These are phyloP conservation scores for Strigomonas culicis DNA, from an alignment of 208 protist species.

Conservation along the genomic window DNA sequence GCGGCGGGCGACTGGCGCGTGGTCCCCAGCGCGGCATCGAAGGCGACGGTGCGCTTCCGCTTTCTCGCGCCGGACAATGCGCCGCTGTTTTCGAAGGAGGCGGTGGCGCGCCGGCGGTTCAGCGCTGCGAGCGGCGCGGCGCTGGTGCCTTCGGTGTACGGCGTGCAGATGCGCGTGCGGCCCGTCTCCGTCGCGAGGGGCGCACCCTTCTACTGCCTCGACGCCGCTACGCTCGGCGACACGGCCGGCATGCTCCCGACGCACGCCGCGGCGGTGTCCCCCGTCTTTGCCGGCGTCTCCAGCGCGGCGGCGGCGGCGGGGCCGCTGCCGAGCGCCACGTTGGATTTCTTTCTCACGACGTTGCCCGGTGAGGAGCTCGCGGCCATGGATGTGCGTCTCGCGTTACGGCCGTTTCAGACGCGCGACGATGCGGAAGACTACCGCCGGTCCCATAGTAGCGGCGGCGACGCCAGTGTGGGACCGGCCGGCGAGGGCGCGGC, in stretches of 20 bases:
- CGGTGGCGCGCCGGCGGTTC: background rate
- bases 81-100: background rate
- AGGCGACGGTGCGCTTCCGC: conserved; percentile 8
- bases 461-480: no score
- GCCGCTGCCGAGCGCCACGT: background rate
- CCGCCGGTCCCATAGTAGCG: background rate
- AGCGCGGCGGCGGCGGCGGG: no score
- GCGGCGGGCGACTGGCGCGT: background rate
- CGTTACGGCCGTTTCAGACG: background rate
- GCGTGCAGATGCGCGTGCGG: conserved; percentile 1
- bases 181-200: background rate
- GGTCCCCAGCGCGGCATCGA: background rate
- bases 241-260: background rate
- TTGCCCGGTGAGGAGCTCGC: background rate
- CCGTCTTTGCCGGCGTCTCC: background rate
- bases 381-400: background rate
- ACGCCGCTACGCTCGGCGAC: background rate
- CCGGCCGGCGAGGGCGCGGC: background rate
- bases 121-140: background rate
- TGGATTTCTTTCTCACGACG: background rate
- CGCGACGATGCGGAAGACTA: conserved; percentile 1
- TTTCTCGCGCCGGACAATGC: background rate
- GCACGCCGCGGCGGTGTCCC: background rate
- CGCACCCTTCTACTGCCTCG: background rate
- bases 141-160: conserved; percentile 4